These are phyloP conservation scores for Penicillium sp. DNA, from an alignment of 2,329 filamentous ascomycete genomes.

Conservation along the genomic window DNA sequence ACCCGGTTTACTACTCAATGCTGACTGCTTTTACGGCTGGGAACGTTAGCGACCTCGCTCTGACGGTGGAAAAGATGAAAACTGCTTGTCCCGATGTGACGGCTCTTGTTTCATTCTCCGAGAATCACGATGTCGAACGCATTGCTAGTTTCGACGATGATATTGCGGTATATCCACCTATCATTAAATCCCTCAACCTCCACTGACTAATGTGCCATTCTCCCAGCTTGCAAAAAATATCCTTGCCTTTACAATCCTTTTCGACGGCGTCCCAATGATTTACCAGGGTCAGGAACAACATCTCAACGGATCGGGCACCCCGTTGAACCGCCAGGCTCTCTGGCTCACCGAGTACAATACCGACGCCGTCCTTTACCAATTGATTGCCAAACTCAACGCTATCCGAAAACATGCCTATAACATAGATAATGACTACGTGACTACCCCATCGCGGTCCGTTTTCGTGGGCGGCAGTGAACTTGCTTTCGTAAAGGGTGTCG, in stretches of 20 bases:
- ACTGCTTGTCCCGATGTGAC: slow-evolving; percentile 40
- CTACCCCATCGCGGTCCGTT: slow-evolving; percentile 24
- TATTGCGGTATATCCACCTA: slow-evolving; percentile 32
- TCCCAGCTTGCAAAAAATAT: slow-evolving; percentile 54
- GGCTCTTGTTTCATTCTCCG: slow-evolving; percentile 51
- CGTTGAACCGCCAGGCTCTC: slow-evolving; percentile 52
- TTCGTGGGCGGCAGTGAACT: slow-evolving; percentile 34
- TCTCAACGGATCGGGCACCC: slow-evolving; percentile 46
- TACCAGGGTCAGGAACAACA: slow-evolving; percentile 55
- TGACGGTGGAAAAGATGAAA: slow-evolving; percentile 23
- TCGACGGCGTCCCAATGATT: slow-evolving; percentile 48
- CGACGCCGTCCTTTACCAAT: slow-evolving; percentile 37
- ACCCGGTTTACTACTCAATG: slow-evolving; percentile 37
- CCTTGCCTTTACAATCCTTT: slow-evolving; percentile 57
- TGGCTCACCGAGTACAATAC: slow-evolving; percentile 46
- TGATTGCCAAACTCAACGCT: slow-evolving; percentile 38
- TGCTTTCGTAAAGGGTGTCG: slow-evolving; percentile 45
- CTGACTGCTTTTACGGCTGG: slow-evolving; percentile 31
- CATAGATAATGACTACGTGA: slow-evolving; percentile 36
- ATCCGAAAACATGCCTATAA: slow-evolving; percentile 42
- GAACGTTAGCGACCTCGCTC: slow-evolving; percentile 26
- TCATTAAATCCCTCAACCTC: not conserved
- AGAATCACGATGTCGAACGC: slow-evolving; percentile 57
- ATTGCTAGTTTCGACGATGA: slow-evolving; percentile 53
- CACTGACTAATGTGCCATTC: not conserved